Percentiles rank a stretch among this genome's conserved stretches.
Conservation (phyloP, 345 rosid species). For the Boechera retrofracta region DNA sequence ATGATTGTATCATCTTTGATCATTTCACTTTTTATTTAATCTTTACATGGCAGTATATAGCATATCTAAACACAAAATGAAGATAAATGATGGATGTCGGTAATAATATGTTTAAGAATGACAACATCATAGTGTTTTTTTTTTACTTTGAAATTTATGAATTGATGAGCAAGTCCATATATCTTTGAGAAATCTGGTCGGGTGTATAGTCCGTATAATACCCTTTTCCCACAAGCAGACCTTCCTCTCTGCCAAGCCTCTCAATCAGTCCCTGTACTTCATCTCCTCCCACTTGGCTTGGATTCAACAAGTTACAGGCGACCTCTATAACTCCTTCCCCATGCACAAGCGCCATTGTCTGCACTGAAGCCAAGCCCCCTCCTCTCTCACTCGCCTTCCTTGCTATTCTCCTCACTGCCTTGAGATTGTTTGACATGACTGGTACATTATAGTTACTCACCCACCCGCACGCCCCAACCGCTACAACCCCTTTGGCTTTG, state of each 20-base stretch:
- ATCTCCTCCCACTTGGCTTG: slow-evolving; percentile 72
- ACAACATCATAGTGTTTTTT: slow-evolving; percentile 8
- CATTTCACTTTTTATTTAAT: neutral
- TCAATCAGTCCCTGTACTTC: slow-evolving; percentile 77
- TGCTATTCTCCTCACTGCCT: slow-evolving; percentile 65
- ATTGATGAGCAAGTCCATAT: slow-evolving; percentile 44
- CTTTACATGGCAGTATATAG: neutral
- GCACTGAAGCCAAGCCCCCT: slow-evolving; percentile 84
- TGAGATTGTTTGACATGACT: slow-evolving; percentile 58
- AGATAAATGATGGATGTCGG: slow-evolving; percentile 9
- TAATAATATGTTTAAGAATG: slow-evolving; percentile 8
- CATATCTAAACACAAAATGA: slow-evolving; percentile 3
- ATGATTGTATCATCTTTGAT: neutral
- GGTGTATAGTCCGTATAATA: slow-evolving; percentile 80
- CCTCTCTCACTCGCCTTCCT: slow-evolving; percentile 76
- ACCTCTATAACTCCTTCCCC: slow-evolving; percentile 71
- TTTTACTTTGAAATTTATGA: slow-evolving; percentile 1
- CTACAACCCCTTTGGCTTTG: slow-evolving; percentile 64
- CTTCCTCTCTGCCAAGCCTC: slow-evolving; percentile 63
- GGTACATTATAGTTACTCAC: slow-evolving; percentile 90
- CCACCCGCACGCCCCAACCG: slow-evolving; percentile 81
- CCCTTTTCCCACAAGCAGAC: slow-evolving; percentile 70
- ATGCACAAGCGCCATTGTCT: slow-evolving; percentile 89
- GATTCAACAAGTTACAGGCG: slow-evolving; percentile 86
- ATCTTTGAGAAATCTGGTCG: slow-evolving; percentile 59